Base-by-base conservation (phyloP, 768 basidiomycete genomes). In the Lactifluus piperatus region DNA sequence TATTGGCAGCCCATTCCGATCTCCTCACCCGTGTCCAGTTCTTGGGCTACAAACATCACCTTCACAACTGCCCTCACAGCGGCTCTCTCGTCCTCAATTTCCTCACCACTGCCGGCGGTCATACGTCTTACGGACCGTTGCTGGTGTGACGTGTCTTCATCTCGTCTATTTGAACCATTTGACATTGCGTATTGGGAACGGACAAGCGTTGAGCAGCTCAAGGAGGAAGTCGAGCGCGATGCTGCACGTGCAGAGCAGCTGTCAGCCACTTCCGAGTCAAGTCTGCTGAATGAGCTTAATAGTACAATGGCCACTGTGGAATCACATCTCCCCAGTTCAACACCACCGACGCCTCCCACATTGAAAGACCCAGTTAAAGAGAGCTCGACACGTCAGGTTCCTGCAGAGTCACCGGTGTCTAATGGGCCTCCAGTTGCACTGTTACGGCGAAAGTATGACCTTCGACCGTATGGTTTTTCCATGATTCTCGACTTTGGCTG, bases 1-100 rank as follows among this genome's bases (percentile, higher is more conserved):
- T 91, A 91, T 71, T 92, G 91, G 91, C 87, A 88, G 62, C 88
- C 91, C 30, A 81, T 90, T 57, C 80, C 85, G 24, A 70, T 83
- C 48, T 79, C 84, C 60, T 81, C 79, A 27, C 75, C 79, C 0
- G 81, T 91, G 58, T 78, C 81, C 13, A 69, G 68, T 18, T 85
- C 87, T 10, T 89, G 86, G 86, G 76, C 79, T 47, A 83, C 84
- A 66, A 79, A 88, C 69, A 85, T 84, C 13, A 89, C 88, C 16
- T 88, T 86, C 68, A 78, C 79, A 1, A 79, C 86, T 36, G 86
- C 86, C 3, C 70, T 90, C 56, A 79, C 77, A 49, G 72, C 79
- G 13, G 49, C 66, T 4, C 47, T 70, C 34, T 67, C 68, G 10
- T 41, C 76, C 76, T 24, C 75, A 79, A 68, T 73, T 8, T 71